Conservation (phyloP, 2,329 filamentous ascomycete genomes). For the Pyricularia sp. region DNA sequence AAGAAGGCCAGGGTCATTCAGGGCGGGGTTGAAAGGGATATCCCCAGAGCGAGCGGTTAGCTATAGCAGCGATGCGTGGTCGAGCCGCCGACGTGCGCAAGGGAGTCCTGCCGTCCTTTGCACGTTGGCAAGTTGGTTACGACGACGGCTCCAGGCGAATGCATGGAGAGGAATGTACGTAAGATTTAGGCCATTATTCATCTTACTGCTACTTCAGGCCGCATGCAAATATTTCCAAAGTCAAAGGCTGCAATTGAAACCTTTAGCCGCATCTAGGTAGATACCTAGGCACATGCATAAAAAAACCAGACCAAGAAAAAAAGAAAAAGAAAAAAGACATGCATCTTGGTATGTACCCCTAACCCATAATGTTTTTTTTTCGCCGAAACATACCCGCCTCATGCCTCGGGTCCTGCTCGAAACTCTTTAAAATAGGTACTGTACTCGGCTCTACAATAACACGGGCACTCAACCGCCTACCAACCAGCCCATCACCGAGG, state of each 20-base stretch:
- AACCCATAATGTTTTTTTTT: neutral
- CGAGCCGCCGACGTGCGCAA: neutral
- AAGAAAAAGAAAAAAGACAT: neutral
- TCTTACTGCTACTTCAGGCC: neutral
- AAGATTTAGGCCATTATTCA: neutral
- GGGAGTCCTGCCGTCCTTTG: neutral
- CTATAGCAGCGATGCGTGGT: neutral
- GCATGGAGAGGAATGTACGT: neutral
- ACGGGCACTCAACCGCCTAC: neutral
- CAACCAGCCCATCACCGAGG: neutral
- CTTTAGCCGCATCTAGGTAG: neutral
- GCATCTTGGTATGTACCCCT: neutral
- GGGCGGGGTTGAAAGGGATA: constrained; percentile 1
- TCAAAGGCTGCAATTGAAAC: neutral
- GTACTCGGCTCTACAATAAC: neutral
- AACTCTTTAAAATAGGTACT: neutral
- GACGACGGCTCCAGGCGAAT: neutral
- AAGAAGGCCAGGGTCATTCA: neutral
- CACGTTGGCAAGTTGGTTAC: neutral
- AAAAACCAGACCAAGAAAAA: neutral
- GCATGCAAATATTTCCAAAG: neutral
- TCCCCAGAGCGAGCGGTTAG: neutral
- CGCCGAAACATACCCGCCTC: neutral
- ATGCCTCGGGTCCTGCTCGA: neutral
- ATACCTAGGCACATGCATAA: too few species aligned